Evolutionary conservation across 75 land plant genomes (phyloP), one percentile per base, ranked within the genome.

Genomic region (Cupressus sempervirens): DNA sequence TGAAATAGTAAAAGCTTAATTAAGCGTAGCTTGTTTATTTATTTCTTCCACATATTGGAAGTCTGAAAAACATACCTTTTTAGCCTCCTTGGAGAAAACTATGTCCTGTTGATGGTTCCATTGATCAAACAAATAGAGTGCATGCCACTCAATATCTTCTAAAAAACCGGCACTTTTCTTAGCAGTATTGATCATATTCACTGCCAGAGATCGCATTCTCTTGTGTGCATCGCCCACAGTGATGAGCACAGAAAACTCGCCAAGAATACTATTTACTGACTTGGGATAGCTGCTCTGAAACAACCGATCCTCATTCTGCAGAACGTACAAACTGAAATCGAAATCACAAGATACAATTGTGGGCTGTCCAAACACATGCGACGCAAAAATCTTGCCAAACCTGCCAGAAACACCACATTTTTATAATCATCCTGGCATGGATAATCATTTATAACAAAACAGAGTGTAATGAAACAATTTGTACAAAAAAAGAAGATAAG

Each of bases 231-330:
- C 90, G 1, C 92, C 89, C 26, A 84, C 86, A 14, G 83, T 84
- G 41, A 89, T 81, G 0, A 91, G 84, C 90, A 91, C 84, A 23
- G 88, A 89, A n/a, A 23, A 30, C 52, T 87, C 53, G 6, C 92
- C 90, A 0, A 91, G 85, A 11, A 91, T 84, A 1, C 86, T 88
- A 70, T 84, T 86, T 3, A 91, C 86, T 70, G 86, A 34, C 86
- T 81, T 85, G 9, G 92, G 92, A 45, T 89, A 91, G 45, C 91
- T 87, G 84, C 87, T 84, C 41, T 84, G 70, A 48, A 91, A 89
- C n/a, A 89, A 81, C 82, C 54, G 86, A 54, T 86, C 92, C 83
- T 89, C 92, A 72, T 91, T 91, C 38, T 89, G 90, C 13, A 87
- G 89, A 36, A 91, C 80, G 86, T 85, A 91, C 26, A 41, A 7